Base-by-base conservation (phyloP, 1,284 basidiomycete genomes). In the Heterobasidion occidentale region DNA sequence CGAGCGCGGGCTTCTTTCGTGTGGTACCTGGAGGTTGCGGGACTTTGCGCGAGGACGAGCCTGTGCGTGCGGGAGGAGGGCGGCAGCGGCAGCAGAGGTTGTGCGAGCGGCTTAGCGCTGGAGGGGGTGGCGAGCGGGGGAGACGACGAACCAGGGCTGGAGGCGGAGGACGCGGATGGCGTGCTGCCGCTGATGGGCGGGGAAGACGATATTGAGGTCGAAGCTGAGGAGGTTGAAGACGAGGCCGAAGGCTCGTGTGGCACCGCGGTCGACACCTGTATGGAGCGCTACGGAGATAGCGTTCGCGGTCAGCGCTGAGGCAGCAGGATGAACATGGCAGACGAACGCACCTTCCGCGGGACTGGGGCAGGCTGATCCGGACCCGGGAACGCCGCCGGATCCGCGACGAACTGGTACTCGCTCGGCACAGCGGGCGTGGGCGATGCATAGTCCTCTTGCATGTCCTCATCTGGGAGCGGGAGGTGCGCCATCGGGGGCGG, bases 1-100 rank as follows among this genome's bases (percentile, higher is more conserved):
- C 71, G 67, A 73, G 69, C 57, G 70, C 67, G 9, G 70, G 69
- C 59, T 70, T 71, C 65, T 70, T 68, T 35, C 60, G 57, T 35
- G 54, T 36, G 27, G 59, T 59, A 38, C 58, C 58, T 7, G 59
- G 60, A 48, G 46, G 36, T n/a, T 53, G 20, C 19, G 9, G 6
- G 35, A 20, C 50, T n/a, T 12, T 58, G 54, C n/a, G 56, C 35
- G 56, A 60, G 19, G 55, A 48, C 52, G 55, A 58, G 5, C 58
- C 57, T 15, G 54, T 54, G 34, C 58, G 53, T 1, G 54, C 54
- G 27, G 52, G 59, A n/a, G 9, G 53, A 51, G 19, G 52, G 49
- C 2, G 53, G 49, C 20, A 49, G 52, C 44, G 42, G 36, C n/a
- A 38, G 51, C 27, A 50, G 34, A 51, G 34, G 2, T 27, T 19